Evolutionary conservation across 148 eudicot species (phyloP), one percentile per base, ranked within the genome.

Genomic region (Linanthus parryae): DNA sequence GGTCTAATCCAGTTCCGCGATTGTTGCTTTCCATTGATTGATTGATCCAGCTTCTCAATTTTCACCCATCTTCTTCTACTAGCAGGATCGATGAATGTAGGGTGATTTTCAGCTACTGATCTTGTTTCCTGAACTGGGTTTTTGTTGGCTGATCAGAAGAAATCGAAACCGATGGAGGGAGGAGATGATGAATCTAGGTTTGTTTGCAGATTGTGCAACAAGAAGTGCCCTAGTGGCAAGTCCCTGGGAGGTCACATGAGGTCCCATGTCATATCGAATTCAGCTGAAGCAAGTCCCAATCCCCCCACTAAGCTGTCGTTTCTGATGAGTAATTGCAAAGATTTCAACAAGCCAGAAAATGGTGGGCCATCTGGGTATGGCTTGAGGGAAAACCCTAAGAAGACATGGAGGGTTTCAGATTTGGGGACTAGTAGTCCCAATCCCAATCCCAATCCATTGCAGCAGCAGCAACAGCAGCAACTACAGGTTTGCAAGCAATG

Each of bases 231-330:
- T 27, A 73, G 79, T 73, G 94, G 88, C 17, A 81, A 81, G 59
- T 76, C 88, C n/a, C 56, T 88, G 31, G 96, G 94, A 6, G 96
- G 94, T 20, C 94, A 82, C 61, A 84, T 79, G 81, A 84, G 94
- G 82, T 82, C 90, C 62, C 94, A 89, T 69, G 75, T 71, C 1
- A 63, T 72, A 20, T 71, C 77, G n/a, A 73, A 74, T 61, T 61
- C 77, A 40, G 64, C 67, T 65, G 77, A 48, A 67, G 47, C 71
- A 30, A n/a, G n/a, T n/a, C n/a, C n/a, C n/a, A n/a, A n/a, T n/a
- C n/a, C n/a, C n/a, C n/a, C n/a, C n/a, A n/a, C n/a, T n/a, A n/a
- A n/a, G n/a, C n/a, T n/a, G n/a, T n/a, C n/a, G n/a, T n/a, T n/a
- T 29, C 53, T 29, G 22, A 46, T 12, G 31, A 46, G 51, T 23